These are phyloP conservation scores for Tricholomella constricta DNA, from an alignment of 768 basidiomycete species.

Conservation along the genomic window DNA sequence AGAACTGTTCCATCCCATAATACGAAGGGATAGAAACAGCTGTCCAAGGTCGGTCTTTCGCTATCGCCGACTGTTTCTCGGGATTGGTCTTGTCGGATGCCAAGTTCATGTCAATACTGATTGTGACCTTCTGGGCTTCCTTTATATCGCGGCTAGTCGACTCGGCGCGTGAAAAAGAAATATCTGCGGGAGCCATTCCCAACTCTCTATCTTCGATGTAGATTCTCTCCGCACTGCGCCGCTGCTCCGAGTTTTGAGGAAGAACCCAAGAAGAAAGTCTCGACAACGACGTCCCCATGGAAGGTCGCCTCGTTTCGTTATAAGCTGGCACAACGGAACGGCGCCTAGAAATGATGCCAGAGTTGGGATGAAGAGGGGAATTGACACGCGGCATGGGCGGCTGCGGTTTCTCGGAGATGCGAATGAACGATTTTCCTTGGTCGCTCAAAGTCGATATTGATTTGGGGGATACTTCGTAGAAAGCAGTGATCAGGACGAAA, in stretches of 20 bases:
- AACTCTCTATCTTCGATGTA: constrained; percentile 2
- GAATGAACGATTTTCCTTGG: constrained; percentile 5
- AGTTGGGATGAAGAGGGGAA: constrained; percentile 2
- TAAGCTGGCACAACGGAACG: neutral
- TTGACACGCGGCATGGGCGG: constrained; percentile 2
- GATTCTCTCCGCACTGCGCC: neutral
- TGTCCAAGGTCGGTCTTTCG: constrained; percentile 14
- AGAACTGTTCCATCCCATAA: constrained; percentile 25
- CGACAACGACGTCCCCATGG: neutral
- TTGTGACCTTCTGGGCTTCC: neutral
- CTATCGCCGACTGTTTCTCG: neutral
- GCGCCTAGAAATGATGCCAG: neutral
- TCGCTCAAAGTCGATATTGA: constrained; percentile 7
- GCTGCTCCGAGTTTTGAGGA: constrained; percentile 12
- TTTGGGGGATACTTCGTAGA: constrained; percentile 24
- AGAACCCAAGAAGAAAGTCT: constrained; percentile 18
- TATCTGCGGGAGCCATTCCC: neutral
- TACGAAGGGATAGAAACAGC: constrained; percentile 34
- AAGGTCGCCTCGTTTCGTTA: neutral
- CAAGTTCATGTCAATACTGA: neutral
- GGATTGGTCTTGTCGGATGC: neutral
- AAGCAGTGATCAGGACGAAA: constrained; percentile 53
- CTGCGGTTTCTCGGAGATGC: constrained; percentile 8
- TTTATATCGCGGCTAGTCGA: neutral
- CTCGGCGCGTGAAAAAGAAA: neutral